phyloP scores from a whole-genome alignment of 306 rosid genomes.

The Sicyos baderoa region DNA sequence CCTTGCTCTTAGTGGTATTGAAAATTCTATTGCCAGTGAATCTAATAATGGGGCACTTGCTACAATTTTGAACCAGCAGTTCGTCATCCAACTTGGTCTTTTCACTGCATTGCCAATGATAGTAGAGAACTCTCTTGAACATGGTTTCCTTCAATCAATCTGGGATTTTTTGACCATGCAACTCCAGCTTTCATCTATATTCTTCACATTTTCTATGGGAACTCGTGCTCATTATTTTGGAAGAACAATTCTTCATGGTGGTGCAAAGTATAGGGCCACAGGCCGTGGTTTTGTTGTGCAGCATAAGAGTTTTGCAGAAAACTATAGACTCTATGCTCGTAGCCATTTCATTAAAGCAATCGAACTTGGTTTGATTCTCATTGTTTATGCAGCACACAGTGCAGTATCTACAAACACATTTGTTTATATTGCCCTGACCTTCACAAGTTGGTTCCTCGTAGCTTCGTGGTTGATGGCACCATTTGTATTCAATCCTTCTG shows the following conservation, averaged over 20 bases:
- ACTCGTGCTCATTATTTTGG: conserved; percentile 79
- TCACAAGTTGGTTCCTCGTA: conserved; percentile 82
- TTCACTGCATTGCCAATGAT: conserved; percentile 87
- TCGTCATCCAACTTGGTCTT: conserved; percentile 69
- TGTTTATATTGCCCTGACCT: conserved; percentile 66
- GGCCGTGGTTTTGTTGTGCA: conserved; percentile 92
- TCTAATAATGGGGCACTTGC: conserved; percentile 50
- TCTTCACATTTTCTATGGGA: conserved; percentile 80
- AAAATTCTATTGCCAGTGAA: conserved; percentile 36
- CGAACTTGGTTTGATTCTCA: conserved; percentile 67
- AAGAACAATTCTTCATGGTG: conserved; percentile 76
- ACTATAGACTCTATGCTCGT: conserved; percentile 78
- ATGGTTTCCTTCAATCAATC: conserved; percentile 67
- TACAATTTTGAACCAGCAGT: conserved; percentile 65
- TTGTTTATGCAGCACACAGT: conserved; percentile 58
- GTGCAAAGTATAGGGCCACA: conserved; percentile 81
- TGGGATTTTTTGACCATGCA: conserved; percentile 87
- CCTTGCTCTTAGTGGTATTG: conserved; percentile 79
- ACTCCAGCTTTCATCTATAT: conserved; percentile 85
- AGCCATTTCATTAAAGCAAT: conserved; percentile 90
- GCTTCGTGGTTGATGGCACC: conserved; percentile 77
- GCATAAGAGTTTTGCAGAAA: conserved; percentile 80
- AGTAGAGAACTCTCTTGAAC: conserved; percentile 72
- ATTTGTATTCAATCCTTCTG: conserved; percentile 73
- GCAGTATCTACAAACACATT: conserved; percentile 43